Base-by-base conservation (phyloP, 1,139 yeast species). In the Geotrichum klebahnii region DNA sequence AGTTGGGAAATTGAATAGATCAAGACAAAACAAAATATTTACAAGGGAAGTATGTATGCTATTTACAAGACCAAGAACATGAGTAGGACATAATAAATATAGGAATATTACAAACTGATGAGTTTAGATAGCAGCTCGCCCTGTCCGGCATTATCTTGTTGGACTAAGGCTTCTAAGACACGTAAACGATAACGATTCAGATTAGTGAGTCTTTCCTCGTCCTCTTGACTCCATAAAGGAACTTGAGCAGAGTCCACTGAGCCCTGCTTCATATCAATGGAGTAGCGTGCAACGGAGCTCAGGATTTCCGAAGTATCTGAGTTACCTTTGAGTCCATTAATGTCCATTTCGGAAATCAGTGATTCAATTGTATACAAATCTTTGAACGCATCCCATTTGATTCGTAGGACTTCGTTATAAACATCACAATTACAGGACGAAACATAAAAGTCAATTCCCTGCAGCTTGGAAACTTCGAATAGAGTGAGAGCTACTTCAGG, bases 241-340 rank as follows among this genome's bases (percentile, higher is more conserved):
- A 62, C 52, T 12, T 56, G 57, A 16, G 54, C 53, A 22, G 58
- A 44, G 14, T 58, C 53, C 6, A 56, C 46, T 19, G 57, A 41
- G 10, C 61, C 62, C 14, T 60, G 59, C 28, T 61, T 57, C 38
- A 61, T 57, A 8, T 57, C 65, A 9, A 38, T 38, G 14, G 33
- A 20, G n/a, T 38, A 38, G 5, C 42, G 49, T 28, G 61, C 55
- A 41, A 67, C 61, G 12, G 52, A 43, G 14, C 60, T 57, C 28
- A 73, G 54, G 5, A 69, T 57, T 29, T 59, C 60, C 8, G 64
- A 58, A 2, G 78, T 75, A 8, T 62, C 67, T 1, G 63, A 51
- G 53, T 71, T 65, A 3, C 71, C 69, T 24, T 62, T 62, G n/a
- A 74, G 66, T 10, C 74, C 77, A 53, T 75, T 74, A 47, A 68